Base-by-base conservation (phyloP, 2,329 filamentous ascomycete genomes). In the Echinosphaeria canescens region DNA sequence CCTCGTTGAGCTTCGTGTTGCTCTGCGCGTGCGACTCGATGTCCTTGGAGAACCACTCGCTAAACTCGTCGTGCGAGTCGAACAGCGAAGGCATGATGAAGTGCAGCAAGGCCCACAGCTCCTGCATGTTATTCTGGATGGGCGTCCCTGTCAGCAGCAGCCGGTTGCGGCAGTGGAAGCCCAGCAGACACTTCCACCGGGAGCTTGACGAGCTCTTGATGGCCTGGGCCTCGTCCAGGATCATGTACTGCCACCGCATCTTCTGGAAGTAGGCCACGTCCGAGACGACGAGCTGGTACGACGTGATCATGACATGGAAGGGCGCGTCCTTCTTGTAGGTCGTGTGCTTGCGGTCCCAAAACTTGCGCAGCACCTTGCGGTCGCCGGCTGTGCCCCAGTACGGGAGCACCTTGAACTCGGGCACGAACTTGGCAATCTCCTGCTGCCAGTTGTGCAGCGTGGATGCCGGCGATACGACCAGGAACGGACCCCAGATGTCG, bases 41-140 rank as follows among this genome's bases (percentile, higher is more conserved):
- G 38, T 88, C 80, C 51, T 88, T 88, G 28, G 78, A 85, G 47
- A 90, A 90, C 80, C 80, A 90, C 40, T 88, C 80, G 52, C 76
- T 85, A 43, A 90, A 90, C 42, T 88, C 80, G 42, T 90, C 80
- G 49, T 88, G 80, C 1, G 76, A 85, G 48, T 88, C 88, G 50
- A 98, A 98, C 27, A 98, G 61, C 23, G 80, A 92, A n/a, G 88
- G 88, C 88, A 98, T 95, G 54, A 95, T 95, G 55, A 98, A 98
- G 61, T 98, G 88, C 13, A 98, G 62, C 36, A 98, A 53, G 16
- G 88, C 88, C 88, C 88, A 98, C 31, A 98, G 53, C 51, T 98
- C 85, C 50, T 95, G 88, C 88, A 98, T 98, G 60, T 95, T 98
- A 56, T 98, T 98, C 50, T 98, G 88, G 36, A 98, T 95, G 3